Evolutionary conservation across 768 basidiomycete genomes (phyloP), one percentile per base, ranked within the genome.

Genomic region (Mycena amicta): DNA sequence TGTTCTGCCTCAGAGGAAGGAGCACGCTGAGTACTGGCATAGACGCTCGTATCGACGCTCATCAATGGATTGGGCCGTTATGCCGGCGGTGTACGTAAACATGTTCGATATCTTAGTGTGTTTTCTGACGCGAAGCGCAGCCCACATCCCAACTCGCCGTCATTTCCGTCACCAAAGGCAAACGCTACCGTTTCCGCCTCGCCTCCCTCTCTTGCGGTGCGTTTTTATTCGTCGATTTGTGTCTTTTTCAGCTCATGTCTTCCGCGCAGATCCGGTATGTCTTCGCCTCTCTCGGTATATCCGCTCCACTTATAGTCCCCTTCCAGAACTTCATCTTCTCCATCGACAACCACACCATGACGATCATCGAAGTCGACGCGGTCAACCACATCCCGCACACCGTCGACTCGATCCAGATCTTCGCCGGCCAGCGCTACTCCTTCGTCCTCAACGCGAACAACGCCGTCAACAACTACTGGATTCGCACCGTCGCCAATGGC

Each of bases 381-480:
- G 67, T 69, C 22, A 68, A 69, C 33, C 33, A 37, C 33, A 8
- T 37, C 33, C 11, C 33, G 8, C 33, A 37, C 27, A 66, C 66
- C 2, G 71, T 59, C 43, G 61, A 62, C 54, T 52, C 53, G 6
- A 55, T 62, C 27, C 53, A 58, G 27, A 62, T 62, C 50, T 37
- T 54, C 5, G 56, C 63, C 60, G 75, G 72, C 12, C 76, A 77
- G 54, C 70, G 76, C 3, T 78, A 77, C 56, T 77, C 76, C 0
- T 67, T 72, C 29, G 66, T 73, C 4, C 45, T 83, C 16, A 70
- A 72, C 2, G 79, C 81, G 5, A 72, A 75, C 62, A 72, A 80
- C 55, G 62, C 70, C 6, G 69, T 79, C 12, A 71, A 63, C 37
- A 83, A 82, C 62, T 83, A 81, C 63, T 81, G 79, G 73, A 67